A percentile compares a stretch with the other conserved stretches of the same genome.
Conservation (phyloP, 2,329 filamentous ascomycete genomes). For the Xylaria sp. region DNA sequence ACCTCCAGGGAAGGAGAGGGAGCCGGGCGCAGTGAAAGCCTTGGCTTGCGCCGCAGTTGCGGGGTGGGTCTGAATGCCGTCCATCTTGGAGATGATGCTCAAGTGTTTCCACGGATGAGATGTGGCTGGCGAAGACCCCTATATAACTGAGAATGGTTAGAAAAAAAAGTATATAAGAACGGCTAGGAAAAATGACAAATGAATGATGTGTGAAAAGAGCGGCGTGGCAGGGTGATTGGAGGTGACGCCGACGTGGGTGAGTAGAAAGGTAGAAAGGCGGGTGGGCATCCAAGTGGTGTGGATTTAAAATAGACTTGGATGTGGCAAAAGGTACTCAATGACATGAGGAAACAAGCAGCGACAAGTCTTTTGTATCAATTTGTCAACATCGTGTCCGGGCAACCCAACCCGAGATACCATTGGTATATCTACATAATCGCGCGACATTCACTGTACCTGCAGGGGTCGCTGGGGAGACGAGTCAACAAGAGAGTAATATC, state of each 20-base stretch:
- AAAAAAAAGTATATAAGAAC: not conserved
- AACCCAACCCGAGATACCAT: too few species aligned
- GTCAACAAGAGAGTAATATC: slow-evolving; percentile 33
- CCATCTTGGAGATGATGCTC: slow-evolving; percentile 31
- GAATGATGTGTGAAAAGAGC: not conserved
- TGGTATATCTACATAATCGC: not conserved
- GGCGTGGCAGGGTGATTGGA: too few species aligned
- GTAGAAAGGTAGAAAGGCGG: too few species aligned
- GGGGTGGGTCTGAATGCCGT: slow-evolving; percentile 65
- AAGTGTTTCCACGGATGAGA: slow-evolving; percentile 17
- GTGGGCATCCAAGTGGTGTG: too few species aligned
- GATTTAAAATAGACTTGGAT: too few species aligned
- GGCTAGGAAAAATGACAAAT: too few species aligned
- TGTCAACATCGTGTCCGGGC: too few species aligned
- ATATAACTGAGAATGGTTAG: not conserved
- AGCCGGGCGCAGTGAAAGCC: slow-evolving; percentile 90
- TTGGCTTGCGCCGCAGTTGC: slow-evolving; percentile 90
- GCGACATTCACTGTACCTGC: not conserved
- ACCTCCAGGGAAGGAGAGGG: slow-evolving; percentile 87
- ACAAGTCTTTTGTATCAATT: too few species aligned
- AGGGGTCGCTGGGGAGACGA: slow-evolving; percentile 17
- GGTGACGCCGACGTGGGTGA: too few species aligned
- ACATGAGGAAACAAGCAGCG: too few species aligned
- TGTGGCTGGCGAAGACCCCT: not conserved
- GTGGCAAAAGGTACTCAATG: too few species aligned